Percentiles rank a stretch among this genome's conserved stretches.
These are phyloP conservation scores for Alternaria consortialis DNA, from an alignment of 2,329 filamentous ascomycete genomes.

Conservation along the genomic window DNA sequence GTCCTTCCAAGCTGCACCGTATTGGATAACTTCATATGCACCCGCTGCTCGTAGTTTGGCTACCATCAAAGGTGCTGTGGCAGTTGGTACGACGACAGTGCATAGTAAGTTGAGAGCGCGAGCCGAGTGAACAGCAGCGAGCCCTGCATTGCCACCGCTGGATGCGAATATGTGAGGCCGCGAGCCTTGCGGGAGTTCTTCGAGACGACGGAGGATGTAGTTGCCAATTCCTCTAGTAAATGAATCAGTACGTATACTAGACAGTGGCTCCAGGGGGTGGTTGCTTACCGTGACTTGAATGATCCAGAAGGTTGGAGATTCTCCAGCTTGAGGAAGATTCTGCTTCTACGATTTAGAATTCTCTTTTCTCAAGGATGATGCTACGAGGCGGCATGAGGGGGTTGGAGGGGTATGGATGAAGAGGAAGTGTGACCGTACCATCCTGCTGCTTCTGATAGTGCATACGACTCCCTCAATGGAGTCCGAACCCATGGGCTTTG, in stretches of 20 bases:
- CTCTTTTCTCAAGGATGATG: constrained; percentile 25
- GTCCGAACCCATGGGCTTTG: constrained; percentile 71
- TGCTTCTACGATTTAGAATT: constrained; percentile 62
- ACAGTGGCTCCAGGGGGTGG: background rate
- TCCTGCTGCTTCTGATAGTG: constrained; percentile 74
- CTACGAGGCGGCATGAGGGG: background rate
- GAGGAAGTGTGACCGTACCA: constrained; percentile 64
- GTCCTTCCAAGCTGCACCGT: constrained; percentile 73
- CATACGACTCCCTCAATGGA: constrained; percentile 72
- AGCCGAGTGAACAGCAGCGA: constrained; percentile 80
- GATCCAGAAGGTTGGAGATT: constrained; percentile 84
- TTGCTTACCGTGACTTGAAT: constrained; percentile 73
- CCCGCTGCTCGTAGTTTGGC: constrained; percentile 74
- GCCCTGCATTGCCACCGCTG: constrained; percentile 83
- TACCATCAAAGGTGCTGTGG: constrained; percentile 74
- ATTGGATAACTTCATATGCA: constrained; percentile 70
- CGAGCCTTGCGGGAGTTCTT: constrained; percentile 46
- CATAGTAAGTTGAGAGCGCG: constrained; percentile 69
- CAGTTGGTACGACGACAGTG: constrained; percentile 77
- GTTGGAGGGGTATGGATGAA: background rate
- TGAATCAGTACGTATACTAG: constrained; percentile 17
- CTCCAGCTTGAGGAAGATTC: constrained; percentile 86
- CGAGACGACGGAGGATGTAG: constrained; percentile 66
- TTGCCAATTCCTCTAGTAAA: constrained; percentile 69
- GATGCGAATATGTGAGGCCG: constrained; percentile 77